These are phyloP conservation scores for Fusarium chlamydosporum DNA, from an alignment of 2,329 filamentous ascomycete species.

Conservation along the genomic window DNA sequence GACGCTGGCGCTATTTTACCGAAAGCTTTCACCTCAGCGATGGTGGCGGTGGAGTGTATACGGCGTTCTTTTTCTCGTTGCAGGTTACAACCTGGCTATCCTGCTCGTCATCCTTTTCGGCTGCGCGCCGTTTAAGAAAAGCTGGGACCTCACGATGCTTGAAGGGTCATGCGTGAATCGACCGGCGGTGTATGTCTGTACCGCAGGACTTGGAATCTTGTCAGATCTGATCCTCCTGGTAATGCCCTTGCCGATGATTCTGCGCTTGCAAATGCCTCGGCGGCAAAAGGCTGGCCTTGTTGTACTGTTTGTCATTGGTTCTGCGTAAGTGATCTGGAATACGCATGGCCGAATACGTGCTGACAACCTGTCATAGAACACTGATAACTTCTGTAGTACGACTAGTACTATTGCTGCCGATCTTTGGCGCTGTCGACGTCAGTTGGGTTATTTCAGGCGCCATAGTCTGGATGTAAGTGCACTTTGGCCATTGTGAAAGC, in stretches of 20 bases:
- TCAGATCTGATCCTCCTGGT: slow-evolving; percentile 63
- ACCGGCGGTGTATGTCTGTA: slow-evolving; percentile 47
- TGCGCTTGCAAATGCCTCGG: slow-evolving; percentile 60
- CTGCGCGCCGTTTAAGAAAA: slow-evolving; percentile 54
- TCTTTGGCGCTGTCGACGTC: slow-evolving; percentile 48
- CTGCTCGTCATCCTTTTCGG: slow-evolving; percentile 57
- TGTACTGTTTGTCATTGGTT: slow-evolving; percentile 63
- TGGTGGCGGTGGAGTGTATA: slow-evolving; percentile 55
- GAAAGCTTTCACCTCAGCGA: slow-evolving; percentile 54
- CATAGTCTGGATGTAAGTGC: slow-evolving; percentile 52
- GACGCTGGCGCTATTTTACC: slow-evolving; percentile 58
- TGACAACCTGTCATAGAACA: slow-evolving; percentile 49
- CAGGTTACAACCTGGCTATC: slow-evolving; percentile 53
- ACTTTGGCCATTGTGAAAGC: background rate
- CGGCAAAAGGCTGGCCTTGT: slow-evolving; percentile 63
- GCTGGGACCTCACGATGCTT: slow-evolving; percentile 51
- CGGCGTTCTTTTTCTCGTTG: slow-evolving; percentile 51
- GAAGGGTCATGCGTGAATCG: slow-evolving; percentile 60
- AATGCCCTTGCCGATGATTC: slow-evolving; percentile 63
- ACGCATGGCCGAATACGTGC: background rate
- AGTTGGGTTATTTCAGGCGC: slow-evolving; percentile 53
- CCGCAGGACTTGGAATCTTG: slow-evolving; percentile 62
- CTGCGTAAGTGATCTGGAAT: slow-evolving; percentile 41
- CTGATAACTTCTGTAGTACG: slow-evolving; percentile 56
- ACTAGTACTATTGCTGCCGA: slow-evolving; percentile 51